Base-by-base conservation (phyloP, 306 rosid genomes). In the Rosa persica region DNA sequence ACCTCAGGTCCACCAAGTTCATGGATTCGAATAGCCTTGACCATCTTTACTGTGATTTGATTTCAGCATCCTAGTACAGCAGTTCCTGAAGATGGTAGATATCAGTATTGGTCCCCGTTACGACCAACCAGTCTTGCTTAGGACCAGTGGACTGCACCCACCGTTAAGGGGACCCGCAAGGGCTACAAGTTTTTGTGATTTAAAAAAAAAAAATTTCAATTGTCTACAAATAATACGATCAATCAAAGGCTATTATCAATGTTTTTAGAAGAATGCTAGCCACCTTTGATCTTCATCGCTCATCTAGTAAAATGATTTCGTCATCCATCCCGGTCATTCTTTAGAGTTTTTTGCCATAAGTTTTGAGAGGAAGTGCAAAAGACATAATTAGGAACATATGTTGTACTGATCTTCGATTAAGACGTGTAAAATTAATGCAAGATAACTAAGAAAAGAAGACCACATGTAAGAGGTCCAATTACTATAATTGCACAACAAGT, bases 1-100 rank as follows among this genome's bases (percentile, higher is more conserved):
- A 86, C 88, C 95, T 87, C 88, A 34, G 97, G 97, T 2, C 93
- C 98, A 70, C 98, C 98, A 58, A 72, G 77, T 70, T 93, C 90
- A 67, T 90, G 91, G 74, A 91, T 86, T 74, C 90, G 85, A 54
- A 93, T 86, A 48, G 97, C 97, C 76, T 93, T 91, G 36, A 87
- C 92, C 95, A 91, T 89, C 19, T 87, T 76, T 61, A 78, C n/a
- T 23, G 78, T 57, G 13, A 57, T 58, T 11, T 19, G 22, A 19
- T 52, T 52, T 52, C 58, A 17, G 23, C 58, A 52, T 19, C 10
- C 58, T 17, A 23, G 15, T 57, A 8, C 11, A 46, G 52, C 8
- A 12, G 13, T 12, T 2, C 13, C 5, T 12, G 52, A 12, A 48
- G 52, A 8, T 48, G 65, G 36, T 58, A 57, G 6, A 57, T 23